Evolutionary conservation across 208 protist genomes (phyloP), one percentile per base, ranked within the genome.

Genomic region (Histomonas meleagridis): DNA sequence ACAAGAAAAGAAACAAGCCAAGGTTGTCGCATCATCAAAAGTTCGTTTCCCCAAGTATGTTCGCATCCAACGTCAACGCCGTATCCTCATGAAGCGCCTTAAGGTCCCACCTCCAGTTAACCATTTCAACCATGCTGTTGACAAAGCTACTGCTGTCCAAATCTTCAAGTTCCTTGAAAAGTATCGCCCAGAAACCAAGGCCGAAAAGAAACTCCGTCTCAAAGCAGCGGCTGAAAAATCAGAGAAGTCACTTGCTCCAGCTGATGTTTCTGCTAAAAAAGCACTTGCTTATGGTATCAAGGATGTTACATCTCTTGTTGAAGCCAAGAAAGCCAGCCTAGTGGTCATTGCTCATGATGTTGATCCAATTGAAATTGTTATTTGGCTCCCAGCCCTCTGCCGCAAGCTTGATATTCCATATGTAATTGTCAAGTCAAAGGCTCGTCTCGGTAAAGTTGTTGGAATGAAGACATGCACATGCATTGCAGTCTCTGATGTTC

Each of bases 311-410:
- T 95, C 95, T 91, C 94, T 98, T 35, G 96, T 99, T 92, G 98
- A 99, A 96, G 95, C 96, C 93, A 99, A 99, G 96, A 97, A 98
- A 93, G 98, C 98, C 51, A 96, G 97, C 93, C 94, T 99, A 40
- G 98, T 99, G 91, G 95, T 99, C 91, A 99, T 99, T 92, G 98
- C 98, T 70, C 97, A 99, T 96, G 98, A 99, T 95, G 98, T 99
- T 92, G 98, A 99, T 94, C 98, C 98, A 91, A 96, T 99, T 92
- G 98, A 99, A 95, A 94, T 99, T 32, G 98, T 99, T 91, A 90
- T 99, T 43, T 99, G 97, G 97, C 95, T 99, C 70, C 98, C 98
- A 79, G 96, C 97, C 91, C 97, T 99, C 32, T 99, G 98, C 96
- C 95, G 96, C 92, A 97, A 98, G 94, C 97, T 98, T 94, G 97